Evolutionary conservation across 2,329 filamentous ascomycete species (phyloP).

Genomic region (Pyricularia pennisetigena): DNA sequence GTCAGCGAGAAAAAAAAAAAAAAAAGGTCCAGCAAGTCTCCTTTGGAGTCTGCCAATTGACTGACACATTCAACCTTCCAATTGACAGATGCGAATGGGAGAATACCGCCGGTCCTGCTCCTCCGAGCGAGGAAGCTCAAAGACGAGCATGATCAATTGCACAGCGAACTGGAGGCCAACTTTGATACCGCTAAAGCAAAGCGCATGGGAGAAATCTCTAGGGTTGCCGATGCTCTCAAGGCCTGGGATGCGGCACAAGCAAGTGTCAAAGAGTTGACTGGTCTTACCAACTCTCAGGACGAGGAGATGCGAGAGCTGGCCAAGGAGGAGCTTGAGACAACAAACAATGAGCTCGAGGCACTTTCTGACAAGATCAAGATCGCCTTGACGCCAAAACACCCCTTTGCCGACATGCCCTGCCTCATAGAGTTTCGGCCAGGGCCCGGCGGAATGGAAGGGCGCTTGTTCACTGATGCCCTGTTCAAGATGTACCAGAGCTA

Average conservation of each 20-base stretch:
- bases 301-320: constrained; percentile 69
- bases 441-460: constrained; percentile 82
- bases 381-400: constrained; percentile 76
- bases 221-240: constrained; percentile 45
- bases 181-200: constrained; percentile 51
- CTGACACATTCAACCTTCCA: neutral
- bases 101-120: constrained; percentile 45
- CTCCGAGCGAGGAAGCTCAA: constrained; percentile 48
- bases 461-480: constrained; percentile 79
- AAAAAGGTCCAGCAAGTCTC: neutral
- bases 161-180: constrained; percentile 34
- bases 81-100: constrained; percentile 16
- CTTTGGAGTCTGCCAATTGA: neutral
- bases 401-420: constrained; percentile 83
- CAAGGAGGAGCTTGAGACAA: constrained; percentile 67
- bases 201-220: constrained; percentile 50
- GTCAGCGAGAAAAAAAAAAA: constrained; percentile 18
- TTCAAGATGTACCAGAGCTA: constrained; percentile 78
- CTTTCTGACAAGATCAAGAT: constrained; percentile 62
- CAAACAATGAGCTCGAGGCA: constrained; percentile 47
- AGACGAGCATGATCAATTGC: constrained; percentile 47
- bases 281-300: constrained; percentile 41
- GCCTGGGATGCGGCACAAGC: constrained; percentile 47
- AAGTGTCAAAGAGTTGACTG: constrained; percentile 42
- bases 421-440: constrained; percentile 87